Conservation (phyloP, 805 yeast species). For the Myxozyma melibiosi region DNA sequence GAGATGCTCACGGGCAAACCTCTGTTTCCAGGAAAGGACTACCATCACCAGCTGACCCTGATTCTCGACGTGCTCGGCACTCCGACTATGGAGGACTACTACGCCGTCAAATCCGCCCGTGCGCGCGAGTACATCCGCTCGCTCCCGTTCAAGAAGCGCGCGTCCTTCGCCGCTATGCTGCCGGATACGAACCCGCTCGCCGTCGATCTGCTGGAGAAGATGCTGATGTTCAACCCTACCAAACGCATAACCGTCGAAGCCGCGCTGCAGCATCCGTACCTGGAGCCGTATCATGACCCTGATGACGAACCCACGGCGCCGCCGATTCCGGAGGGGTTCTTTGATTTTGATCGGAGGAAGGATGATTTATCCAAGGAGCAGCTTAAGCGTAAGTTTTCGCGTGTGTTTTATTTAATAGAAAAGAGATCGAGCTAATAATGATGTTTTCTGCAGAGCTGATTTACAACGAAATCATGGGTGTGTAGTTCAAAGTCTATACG, state of each 20-base stretch:
- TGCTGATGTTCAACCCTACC: slow-evolving; percentile 81
- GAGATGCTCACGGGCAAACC: slow-evolving; percentile 87
- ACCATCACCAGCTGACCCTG: slow-evolving; percentile 83
- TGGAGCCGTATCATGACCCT: slow-evolving; percentile 89
- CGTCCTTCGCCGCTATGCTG: slow-evolving; percentile 53
- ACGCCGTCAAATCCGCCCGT: slow-evolving; percentile 58
- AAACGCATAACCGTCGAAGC: slow-evolving; percentile 81
- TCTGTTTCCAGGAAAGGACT: slow-evolving; percentile 90
- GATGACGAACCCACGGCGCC: slow-evolving; percentile 86
- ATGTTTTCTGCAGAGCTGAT: slow-evolving; percentile 5
- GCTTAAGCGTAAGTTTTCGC: slow-evolving; percentile 54
- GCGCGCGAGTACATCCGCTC: slow-evolving; percentile 87
- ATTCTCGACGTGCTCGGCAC: slow-evolving; percentile 87
- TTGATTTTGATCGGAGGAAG: slow-evolving; percentile 83
- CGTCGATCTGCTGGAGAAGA: slow-evolving; percentile 63
- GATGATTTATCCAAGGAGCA: slow-evolving; percentile 77
- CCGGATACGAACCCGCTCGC: slow-evolving; percentile 62
- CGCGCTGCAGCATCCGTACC: slow-evolving; percentile 85
- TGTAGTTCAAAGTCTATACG: too few species aligned
- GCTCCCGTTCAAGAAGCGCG: slow-evolving; percentile 69
- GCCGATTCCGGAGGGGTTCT: slow-evolving; percentile 82
- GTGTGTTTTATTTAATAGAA: neutral
- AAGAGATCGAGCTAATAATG: too few species aligned
- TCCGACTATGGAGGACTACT: slow-evolving; percentile 76
- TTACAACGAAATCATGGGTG: slow-evolving; percentile 21